Conservation (phyloP, 495 filamentous ascomycete genomes). For the Aspergillus nanangensis region DNA sequence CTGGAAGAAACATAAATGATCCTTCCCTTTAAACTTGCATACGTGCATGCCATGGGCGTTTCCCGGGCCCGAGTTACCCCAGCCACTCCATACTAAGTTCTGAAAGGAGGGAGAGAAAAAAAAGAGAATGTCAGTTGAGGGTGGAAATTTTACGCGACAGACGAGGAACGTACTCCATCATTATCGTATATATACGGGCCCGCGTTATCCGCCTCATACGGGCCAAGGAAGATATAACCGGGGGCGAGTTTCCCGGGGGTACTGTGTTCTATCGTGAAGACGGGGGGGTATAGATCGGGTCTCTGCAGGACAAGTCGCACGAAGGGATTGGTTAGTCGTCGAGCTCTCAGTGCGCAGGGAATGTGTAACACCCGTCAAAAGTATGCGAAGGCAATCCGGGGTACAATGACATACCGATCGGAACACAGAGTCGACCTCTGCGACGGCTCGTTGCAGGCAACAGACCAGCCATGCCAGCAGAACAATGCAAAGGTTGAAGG, state of each 20-base stretch:
- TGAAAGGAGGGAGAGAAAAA: slow-evolving; percentile 15
- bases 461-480: slow-evolving; percentile 5
- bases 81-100: slow-evolving; percentile 45
- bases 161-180: slow-evolving; percentile 31
- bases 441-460: slow-evolving; percentile 2
- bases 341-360: too few relatives aligned
- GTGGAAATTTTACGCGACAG: neutral
- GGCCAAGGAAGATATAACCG: slow-evolving; percentile 41
- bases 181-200: slow-evolving; percentile 44
- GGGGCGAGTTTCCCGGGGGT: slow-evolving; percentile 28
- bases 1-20: slow-evolving; percentile 52
- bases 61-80: slow-evolving; percentile 36
- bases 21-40: slow-evolving; percentile 41
- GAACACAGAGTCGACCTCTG: slow-evolving; percentile 14
- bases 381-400: too few relatives aligned
- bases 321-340: slow-evolving; percentile 6
- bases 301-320: slow-evolving; percentile 18
- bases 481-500: neutral
- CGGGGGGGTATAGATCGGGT: slow-evolving; percentile 37
- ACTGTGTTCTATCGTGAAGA: slow-evolving; percentile 26
- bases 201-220: slow-evolving; percentile 35
- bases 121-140: slow-evolving; percentile 11
- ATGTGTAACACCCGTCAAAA: too few relatives aligned
- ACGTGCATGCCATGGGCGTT: slow-evolving; percentile 42
- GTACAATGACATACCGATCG: slow-evolving; percentile 19